Percentiles rank a stretch among this genome's conserved stretches.
Conservation (phyloP, 371 early-diverging fungal species). For the Smittium culicis region DNA sequence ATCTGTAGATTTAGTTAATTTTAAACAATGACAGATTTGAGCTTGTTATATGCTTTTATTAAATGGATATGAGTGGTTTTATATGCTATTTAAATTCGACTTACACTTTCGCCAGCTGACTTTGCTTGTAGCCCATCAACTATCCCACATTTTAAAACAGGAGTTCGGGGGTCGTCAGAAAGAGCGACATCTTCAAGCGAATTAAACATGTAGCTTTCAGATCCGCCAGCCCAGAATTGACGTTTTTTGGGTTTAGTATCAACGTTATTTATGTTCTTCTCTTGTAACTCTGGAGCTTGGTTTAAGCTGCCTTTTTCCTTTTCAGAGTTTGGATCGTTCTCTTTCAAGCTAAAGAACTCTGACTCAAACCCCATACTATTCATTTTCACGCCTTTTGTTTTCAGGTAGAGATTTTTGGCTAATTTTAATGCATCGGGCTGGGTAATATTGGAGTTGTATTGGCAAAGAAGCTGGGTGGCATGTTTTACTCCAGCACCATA, state of each 20-base stretch:
- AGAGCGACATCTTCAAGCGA: slow-evolving; percentile 69
- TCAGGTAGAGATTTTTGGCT: slow-evolving; percentile 53
- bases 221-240: slow-evolving; percentile 76
- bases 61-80: too few relatives aligned
- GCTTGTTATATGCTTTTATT: too few relatives aligned
- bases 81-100: too few relatives aligned
- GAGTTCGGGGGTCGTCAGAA: slow-evolving; percentile 63
- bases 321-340: not conserved
- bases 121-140: slow-evolving; percentile 66
- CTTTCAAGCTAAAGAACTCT: not conserved
- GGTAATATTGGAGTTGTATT: slow-evolving; percentile 62
- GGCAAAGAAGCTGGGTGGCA: slow-evolving; percentile 63
- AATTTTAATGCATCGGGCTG: slow-evolving; percentile 44
- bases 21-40: too few relatives aligned
- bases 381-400: slow-evolving; percentile 84
- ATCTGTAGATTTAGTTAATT: too few relatives aligned
- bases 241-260: slow-evolving; percentile 12
- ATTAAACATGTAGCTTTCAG: slow-evolving; percentile 94
- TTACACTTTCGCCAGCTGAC: slow-evolving; percentile 39
- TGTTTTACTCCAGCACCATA: slow-evolving; percentile 88
- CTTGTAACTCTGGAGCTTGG: too few relatives aligned
- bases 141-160: slow-evolving; percentile 73
- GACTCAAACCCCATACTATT: slow-evolving; percentile 18
- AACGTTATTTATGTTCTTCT: slow-evolving; percentile 18
- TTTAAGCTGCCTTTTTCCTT: not conserved